phyloP scores from a whole-genome alignment of 306 rosid genomes.

The Prunus dulcis region DNA sequence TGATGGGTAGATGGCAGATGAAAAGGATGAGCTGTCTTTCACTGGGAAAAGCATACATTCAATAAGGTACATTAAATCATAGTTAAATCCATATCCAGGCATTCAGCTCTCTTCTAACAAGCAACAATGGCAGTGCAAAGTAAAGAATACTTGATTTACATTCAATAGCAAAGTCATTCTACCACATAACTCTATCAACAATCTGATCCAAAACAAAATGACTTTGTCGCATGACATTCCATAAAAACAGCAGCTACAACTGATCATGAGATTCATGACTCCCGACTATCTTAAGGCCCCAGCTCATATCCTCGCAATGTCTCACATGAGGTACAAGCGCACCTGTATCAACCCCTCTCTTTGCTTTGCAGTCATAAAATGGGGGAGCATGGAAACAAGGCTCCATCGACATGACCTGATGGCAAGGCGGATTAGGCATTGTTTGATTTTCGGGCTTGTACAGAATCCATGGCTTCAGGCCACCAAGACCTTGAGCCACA shows the following conservation, averaged over 20 bases:
- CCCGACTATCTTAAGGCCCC: constrained; percentile 24
- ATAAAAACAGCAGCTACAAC: constrained; percentile 13
- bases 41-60: neutral
- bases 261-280: constrained; percentile 4
- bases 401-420: constrained; percentile 64
- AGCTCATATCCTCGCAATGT: constrained; percentile 66
- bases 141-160: no score
- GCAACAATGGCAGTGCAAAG: no score
- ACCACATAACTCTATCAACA: neutral
- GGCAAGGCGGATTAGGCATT: constrained; percentile 55
- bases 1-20: no score
- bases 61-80: no score
- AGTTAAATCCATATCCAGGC: no score
- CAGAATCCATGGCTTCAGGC: constrained; percentile 70
- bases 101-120: no score
- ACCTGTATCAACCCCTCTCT: constrained; percentile 68
- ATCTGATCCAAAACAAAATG: neutral
- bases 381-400: constrained; percentile 91
- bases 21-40: neutral
- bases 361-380: constrained; percentile 75
- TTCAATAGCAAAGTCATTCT: neutral
- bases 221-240: neutral
- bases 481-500: constrained; percentile 84
- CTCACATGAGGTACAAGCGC: constrained; percentile 48
- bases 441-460: constrained; percentile 64